phyloP scores from a whole-genome alignment of 768 basidiomycete genomes.

The Xerocomellus amylosporus region DNA sequence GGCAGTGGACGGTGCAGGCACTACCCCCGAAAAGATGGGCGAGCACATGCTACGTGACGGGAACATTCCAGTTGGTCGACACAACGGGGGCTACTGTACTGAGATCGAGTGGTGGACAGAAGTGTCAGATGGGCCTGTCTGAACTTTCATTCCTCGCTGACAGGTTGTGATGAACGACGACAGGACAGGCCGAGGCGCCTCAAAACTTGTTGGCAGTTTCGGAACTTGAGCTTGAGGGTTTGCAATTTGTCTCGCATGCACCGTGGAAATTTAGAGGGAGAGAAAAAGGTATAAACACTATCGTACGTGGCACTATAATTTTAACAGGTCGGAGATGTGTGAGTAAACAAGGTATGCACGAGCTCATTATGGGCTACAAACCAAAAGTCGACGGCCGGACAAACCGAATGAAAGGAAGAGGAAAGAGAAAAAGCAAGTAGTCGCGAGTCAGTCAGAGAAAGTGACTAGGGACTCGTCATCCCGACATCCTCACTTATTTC shows the following conservation, averaged over 20 bases:
- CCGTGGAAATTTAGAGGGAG: neutral
- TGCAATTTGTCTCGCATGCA: neutral
- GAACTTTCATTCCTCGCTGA: neutral
- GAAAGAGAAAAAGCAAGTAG: neutral
- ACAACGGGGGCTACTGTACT: no score
- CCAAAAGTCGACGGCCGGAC: constrained; percentile 9
- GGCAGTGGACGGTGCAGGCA: no score
- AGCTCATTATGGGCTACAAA: constrained; percentile 24
- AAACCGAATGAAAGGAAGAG: constrained; percentile 8
- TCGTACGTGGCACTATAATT: constrained; percentile 21
- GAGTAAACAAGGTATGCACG: constrained; percentile 26
- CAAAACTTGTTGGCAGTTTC: neutral
- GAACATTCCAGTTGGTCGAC: no score
- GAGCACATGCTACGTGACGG: no score
- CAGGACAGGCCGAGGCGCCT: no score
- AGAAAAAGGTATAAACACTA: constrained; percentile 31
- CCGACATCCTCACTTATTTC: constrained; percentile 32
- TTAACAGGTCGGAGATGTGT: constrained; percentile 13
- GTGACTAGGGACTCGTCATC: constrained; percentile 30
- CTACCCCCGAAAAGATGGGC: no score
- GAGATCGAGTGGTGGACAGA: no score
- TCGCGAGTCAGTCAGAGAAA: neutral
- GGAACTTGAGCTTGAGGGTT: no score
- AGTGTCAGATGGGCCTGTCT: neutral
- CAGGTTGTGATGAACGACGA: no score